Evolutionary conservation across 2,329 filamentous ascomycete species (phyloP), one percentile per base, ranked within the genome.

Genomic region (Drechslera avenae): DNA sequence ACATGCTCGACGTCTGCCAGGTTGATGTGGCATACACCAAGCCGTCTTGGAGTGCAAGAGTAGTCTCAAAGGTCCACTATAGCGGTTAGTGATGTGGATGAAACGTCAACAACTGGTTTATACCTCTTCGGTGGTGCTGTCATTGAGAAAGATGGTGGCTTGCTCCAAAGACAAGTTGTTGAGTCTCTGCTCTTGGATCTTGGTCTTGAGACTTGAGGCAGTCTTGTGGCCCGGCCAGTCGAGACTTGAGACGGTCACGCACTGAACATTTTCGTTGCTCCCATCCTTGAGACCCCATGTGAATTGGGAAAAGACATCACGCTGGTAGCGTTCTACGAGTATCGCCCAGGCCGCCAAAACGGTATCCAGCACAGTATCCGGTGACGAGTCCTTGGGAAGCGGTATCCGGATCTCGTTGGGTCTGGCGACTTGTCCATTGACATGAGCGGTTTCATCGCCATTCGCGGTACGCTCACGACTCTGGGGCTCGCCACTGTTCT

Each of bases 1-100:
- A 67, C 61, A 79, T 74, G 33, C 66, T 73, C 4, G 75, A 60
- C 10, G 71, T 69, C 28, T 72, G 66, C 76, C 78, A 80, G 46
- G 71, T 54, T n/a, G 78, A 73, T 9, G 68, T 71, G 6, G 78
- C 69, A 13, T 72, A 54, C 14, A 79, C 39, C 2, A 42, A 51
- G 6, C 53, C 53, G 33, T 61, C 49, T 13, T 63, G 52, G 26
- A 75, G 62, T 8, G 61, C 39, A 10, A 73, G 30, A 6, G 59
- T 53, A 6, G 67, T 56, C 37, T 64, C 54, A 28, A 67, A 71
- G 10, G 56, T 64, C 69, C 68, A 73, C 69, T 73, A 10, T 7
- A 9, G 13, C 10, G 3, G 10, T 54, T 30, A 55, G 56, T 46
- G 2, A 39, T 36, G 31, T n/a, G 16, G 14, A 30, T 13, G 31